A percentile compares a stretch with the other conserved stretches of the same genome.
Conservation (phyloP, 2,329 filamentous ascomycete genomes). For the Sarocladium kiliense region DNA sequence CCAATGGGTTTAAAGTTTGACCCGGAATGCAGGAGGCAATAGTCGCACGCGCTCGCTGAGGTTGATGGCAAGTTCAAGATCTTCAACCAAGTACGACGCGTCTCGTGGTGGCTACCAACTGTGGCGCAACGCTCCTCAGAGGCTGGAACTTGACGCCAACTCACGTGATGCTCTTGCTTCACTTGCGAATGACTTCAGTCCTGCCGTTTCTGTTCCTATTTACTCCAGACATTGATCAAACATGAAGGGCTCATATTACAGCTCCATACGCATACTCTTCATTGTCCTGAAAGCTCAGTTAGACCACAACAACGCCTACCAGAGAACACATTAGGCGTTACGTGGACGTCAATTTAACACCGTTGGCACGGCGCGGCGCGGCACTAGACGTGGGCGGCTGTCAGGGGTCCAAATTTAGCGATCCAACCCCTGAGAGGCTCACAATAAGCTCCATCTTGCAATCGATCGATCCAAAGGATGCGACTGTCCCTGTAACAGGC, state of each 20-base stretch:
- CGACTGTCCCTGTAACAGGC: neutral
- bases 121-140: neutral
- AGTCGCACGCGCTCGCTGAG: neutral
- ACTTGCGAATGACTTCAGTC: neutral
- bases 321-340: neutral
- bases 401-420: conserved; percentile 10
- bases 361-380: conserved; percentile 6
- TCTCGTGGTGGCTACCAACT: neutral
- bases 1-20: neutral
- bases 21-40: neutral
- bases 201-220: neutral
- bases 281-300: neutral
- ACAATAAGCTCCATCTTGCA: neutral
- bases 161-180: conserved; percentile 7
- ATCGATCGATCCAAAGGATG: conserved; percentile 3
- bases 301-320: neutral
- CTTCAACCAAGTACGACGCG: neutral
- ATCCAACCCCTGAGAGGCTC: conserved; percentile 5
- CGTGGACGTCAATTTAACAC: conserved; percentile 9
- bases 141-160: conserved; percentile 3
- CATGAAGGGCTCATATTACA: neutral
- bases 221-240: neutral
- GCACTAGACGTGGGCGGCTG: conserved; percentile 5
- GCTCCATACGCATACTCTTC: neutral
- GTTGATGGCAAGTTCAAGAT: neutral